Conservation (phyloP, 768 basidiomycete species). For the Crepidotus variabilis region DNA sequence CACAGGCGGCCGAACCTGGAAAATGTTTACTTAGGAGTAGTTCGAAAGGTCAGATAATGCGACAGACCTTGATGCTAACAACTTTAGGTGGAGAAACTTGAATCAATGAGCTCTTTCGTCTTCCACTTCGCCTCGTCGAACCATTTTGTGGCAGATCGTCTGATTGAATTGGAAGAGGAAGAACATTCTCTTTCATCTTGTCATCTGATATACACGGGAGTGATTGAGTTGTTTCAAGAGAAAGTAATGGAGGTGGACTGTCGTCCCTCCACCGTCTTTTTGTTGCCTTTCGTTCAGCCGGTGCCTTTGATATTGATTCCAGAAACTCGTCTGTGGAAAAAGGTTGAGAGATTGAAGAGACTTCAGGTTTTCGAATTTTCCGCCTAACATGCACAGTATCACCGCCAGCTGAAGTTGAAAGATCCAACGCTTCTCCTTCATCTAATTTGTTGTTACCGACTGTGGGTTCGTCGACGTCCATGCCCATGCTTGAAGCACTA, state of each 20-base stretch:
- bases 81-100: constrained; percentile 5
- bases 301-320: not conserved
- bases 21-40: not conserved
- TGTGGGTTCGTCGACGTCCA: not conserved
- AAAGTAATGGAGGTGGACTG: not conserved
- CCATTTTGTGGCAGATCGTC: not conserved
- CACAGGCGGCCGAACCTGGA: not conserved
- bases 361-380: not conserved
- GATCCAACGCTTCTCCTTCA: not conserved
- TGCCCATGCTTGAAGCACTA: not conserved
- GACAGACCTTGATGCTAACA: not conserved
- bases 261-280: constrained; percentile 2
- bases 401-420: not conserved
- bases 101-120: constrained; percentile 2
- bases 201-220: not conserved
- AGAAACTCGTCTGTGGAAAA: not conserved
- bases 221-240: not conserved
- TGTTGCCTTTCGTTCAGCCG: not conserved
- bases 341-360: not conserved
- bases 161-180: not conserved
- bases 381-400: not conserved
- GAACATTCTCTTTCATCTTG: constrained; percentile 1
- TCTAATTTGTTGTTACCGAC: not conserved
- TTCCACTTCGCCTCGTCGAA: constrained; percentile 26
- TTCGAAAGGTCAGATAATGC: not conserved